Evolutionary conservation across 306 rosid species (phyloP).

Genomic region (Bauhinia variegata): DNA sequence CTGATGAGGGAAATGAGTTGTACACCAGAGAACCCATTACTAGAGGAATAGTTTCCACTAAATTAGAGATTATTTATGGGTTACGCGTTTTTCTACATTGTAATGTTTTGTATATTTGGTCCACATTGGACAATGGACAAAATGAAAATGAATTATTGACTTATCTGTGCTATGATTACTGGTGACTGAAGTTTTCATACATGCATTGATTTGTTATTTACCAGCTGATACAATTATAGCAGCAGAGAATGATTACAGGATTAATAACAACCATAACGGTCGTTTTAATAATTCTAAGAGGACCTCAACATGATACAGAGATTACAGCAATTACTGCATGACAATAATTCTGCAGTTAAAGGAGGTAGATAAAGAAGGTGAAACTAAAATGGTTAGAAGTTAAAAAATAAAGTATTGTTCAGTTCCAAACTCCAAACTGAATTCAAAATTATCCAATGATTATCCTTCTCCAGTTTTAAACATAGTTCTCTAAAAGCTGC

Average conservation of each 20-base stretch:
- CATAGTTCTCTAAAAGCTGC: not conserved
- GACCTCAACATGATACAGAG: not conserved
- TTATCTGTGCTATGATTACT: not conserved
- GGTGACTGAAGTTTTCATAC: slow-evolving; percentile 12
- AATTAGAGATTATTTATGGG: slow-evolving; percentile 18
- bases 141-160: not conserved
- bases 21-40: slow-evolving; percentile 26
- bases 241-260: not conserved
- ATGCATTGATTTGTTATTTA: not conserved
- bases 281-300: too few species aligned
- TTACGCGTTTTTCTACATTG: not conserved
- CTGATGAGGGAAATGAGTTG: slow-evolving; percentile 45
- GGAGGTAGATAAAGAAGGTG: slow-evolving; percentile 7
- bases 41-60: slow-evolving; percentile 21
- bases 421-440: slow-evolving; percentile 34
- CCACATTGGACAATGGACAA: too few species aligned
- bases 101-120: too few species aligned
- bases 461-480: slow-evolving; percentile 28
- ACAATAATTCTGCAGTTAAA: slow-evolving; percentile 10
- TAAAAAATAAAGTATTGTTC: slow-evolving; percentile 31
- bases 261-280: not conserved
- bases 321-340: slow-evolving; percentile 6
- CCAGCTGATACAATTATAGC: not conserved
- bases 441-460: slow-evolving; percentile 39
- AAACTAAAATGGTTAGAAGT: slow-evolving; percentile 29